phyloP scores from a whole-genome alignment of 345 rosid genomes.

The Cardamine occulta region DNA sequence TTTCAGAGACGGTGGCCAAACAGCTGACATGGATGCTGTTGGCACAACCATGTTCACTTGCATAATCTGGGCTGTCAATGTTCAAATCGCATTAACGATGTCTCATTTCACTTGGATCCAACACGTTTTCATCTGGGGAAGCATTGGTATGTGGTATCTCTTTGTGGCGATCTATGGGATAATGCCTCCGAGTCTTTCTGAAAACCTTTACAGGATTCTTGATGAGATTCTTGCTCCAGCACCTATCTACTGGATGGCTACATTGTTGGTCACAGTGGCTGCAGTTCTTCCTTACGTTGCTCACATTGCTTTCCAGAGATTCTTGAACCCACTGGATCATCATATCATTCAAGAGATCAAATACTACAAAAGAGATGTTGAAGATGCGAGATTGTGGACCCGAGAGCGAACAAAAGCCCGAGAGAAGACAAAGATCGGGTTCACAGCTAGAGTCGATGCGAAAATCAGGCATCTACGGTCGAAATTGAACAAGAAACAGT shows the following conservation, averaged over 20 bases:
- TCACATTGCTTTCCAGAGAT: constrained; percentile 76
- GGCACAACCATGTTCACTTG: constrained; percentile 97
- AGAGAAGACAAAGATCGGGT: constrained; percentile 93
- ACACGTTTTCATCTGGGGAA: constrained; percentile 88
- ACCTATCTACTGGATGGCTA: constrained; percentile 73
- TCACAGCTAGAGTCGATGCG: constrained; percentile 91
- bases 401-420: constrained; percentile 89
- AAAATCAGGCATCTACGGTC: constrained; percentile 80
- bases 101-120: constrained; percentile 99
- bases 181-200: constrained; percentile 61
- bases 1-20: constrained; percentile 73
- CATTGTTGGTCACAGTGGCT: constrained; percentile 65
- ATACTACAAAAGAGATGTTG: constrained; percentile 72
- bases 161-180: constrained; percentile 73
- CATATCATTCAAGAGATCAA: constrained; percentile 96
- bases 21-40: constrained; percentile 82
- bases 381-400: constrained; percentile 82
- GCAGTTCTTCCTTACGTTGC: constrained; percentile 67
- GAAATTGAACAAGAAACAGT: constrained; percentile 67
- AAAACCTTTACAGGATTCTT: constrained; percentile 67
- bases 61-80: constrained; percentile 88
- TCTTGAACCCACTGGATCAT: constrained; percentile 85
- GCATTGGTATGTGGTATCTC: constrained; percentile 78
- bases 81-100: constrained; percentile 87
- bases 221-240: constrained; percentile 87